Evolutionary conservation across 2,329 filamentous ascomycete genomes (phyloP).

Genomic region (Microsporum canis): DNA sequence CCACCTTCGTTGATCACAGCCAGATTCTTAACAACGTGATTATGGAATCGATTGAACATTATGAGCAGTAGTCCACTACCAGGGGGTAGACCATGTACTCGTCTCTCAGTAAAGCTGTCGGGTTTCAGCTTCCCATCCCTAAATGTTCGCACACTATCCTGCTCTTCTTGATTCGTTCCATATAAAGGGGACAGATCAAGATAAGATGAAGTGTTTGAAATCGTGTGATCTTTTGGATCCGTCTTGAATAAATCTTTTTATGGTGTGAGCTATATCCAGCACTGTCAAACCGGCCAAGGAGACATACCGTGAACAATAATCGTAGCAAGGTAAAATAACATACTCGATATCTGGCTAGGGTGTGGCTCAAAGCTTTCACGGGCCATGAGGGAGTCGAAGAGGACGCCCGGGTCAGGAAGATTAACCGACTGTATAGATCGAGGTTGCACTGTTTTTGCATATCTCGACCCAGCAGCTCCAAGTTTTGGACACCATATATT

Average conservation of each 20-base stretch:
- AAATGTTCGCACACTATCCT: slow-evolving; percentile 26
- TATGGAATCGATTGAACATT: slow-evolving; percentile 32
- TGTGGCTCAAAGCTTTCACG: slow-evolving; percentile 24
- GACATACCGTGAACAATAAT: slow-evolving; percentile 41
- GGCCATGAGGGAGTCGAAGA: slow-evolving; percentile 18
- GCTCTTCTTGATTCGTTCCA: slow-evolving; percentile 27
- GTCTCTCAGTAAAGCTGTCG: slow-evolving; percentile 27
- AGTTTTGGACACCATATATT: slow-evolving; percentile 18
- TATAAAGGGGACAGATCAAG: slow-evolving; percentile 39
- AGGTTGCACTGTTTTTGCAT: slow-evolving; percentile 20
- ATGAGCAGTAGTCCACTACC: slow-evolving; percentile 26
- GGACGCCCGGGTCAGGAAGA: slow-evolving; percentile 18
- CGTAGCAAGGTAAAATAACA: slow-evolving; percentile 41
- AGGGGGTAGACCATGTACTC: slow-evolving; percentile 25
- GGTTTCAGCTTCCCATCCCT: slow-evolving; percentile 31
- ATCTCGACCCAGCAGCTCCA: slow-evolving; percentile 19
- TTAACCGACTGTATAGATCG: slow-evolving; percentile 14
- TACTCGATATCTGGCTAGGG: slow-evolving; percentile 36
- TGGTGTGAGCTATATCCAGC: neutral
- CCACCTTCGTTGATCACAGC: slow-evolving; percentile 34
- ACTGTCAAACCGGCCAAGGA: neutral
- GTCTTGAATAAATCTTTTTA: slow-evolving; percentile 39
- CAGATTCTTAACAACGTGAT: slow-evolving; percentile 29
- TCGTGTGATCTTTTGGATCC: slow-evolving; percentile 24
- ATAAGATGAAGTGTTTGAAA: slow-evolving; percentile 36